These are phyloP conservation scores for Avicennia marina DNA, from an alignment of 257 asterid species.

Conservation along the genomic window DNA sequence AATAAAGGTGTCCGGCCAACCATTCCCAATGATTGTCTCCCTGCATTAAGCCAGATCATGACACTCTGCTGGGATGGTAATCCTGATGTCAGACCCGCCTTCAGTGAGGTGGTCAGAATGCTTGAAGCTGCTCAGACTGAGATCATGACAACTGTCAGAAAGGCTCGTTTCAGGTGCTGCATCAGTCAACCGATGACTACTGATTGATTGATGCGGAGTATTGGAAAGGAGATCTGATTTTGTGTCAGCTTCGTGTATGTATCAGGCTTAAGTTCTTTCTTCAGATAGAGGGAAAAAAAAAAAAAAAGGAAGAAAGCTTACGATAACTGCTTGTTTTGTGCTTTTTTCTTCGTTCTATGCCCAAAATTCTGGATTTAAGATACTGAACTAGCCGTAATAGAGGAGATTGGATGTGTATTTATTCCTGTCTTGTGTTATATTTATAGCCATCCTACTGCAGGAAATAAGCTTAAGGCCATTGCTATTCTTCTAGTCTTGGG, in stretches of 20 bases:
- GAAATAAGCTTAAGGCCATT: no score
- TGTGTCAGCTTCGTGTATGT: no score
- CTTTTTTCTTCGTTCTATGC: constrained; percentile 14
- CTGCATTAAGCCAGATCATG: constrained; percentile 55
- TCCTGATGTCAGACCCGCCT: constrained; percentile 57
- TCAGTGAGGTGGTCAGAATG: constrained; percentile 52
- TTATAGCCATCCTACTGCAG: no score
- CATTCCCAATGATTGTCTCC: constrained; percentile 54
- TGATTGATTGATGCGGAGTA: constrained; percentile 42
- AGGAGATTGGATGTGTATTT: constrained; percentile 37
- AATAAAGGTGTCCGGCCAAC: constrained; percentile 64
- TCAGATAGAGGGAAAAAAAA: constrained; percentile 32
- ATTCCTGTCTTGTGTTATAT: constrained; percentile 22
- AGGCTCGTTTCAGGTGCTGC: constrained; percentile 83
- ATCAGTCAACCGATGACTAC: constrained; percentile 59
- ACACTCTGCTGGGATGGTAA: constrained; percentile 62
- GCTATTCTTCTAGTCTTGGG: no score
- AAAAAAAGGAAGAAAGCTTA: constrained; percentile 23
- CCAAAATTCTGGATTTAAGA: constrained; percentile 26
- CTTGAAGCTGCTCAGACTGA: constrained; percentile 64
- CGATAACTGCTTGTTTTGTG: constrained; percentile 33
- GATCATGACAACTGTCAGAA: constrained; percentile 57
- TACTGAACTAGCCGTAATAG: constrained; percentile 37
- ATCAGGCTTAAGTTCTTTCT: constrained; percentile 36
- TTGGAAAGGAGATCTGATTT: no score